Percentiles rank a stretch among this genome's conserved stretches.
Evolutionary conservation across 768 basidiomycete species (phyloP).

Genomic region (Russula olivacea): DNA sequence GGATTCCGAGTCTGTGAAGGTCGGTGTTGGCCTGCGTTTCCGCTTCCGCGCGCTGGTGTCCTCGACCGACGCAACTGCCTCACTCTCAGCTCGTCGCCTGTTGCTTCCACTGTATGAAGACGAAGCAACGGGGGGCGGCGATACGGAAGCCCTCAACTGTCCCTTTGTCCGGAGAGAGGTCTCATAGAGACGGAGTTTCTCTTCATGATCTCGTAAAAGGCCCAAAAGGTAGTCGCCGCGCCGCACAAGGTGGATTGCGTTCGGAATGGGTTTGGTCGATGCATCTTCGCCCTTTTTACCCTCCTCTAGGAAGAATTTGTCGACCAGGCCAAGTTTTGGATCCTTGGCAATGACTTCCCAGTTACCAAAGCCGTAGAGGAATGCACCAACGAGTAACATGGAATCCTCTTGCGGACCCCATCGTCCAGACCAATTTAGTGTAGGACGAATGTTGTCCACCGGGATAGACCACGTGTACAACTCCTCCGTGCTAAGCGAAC

Average conservation of each 20-base stretch:
- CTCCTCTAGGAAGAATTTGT: conserved; percentile 98
- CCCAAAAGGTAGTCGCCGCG: conserved; percentile 91
- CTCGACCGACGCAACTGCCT: conserved; percentile 77
- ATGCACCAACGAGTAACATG: conserved; percentile 91
- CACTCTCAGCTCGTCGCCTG: conserved; percentile 79
- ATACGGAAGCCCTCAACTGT: conserved; percentile 63
- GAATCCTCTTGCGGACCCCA: conserved; percentile 93
- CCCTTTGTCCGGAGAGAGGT: conserved; percentile 67
- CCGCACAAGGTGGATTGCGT: conserved; percentile 95
- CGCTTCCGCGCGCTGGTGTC: conserved; percentile 64
- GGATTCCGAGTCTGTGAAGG: conserved; percentile 91
- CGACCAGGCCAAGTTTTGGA: conserved; percentile 68
- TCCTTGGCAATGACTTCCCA: conserved; percentile 97
- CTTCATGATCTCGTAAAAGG: conserved; percentile 79
- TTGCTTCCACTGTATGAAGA: conserved; percentile 55
- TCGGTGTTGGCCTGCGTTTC: conserved; percentile 92
- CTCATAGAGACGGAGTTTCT: conserved; percentile 86
- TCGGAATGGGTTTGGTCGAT: conserved; percentile 84
- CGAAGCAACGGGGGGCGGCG: conserved; percentile 72
- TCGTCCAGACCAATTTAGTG: conserved; percentile 92
- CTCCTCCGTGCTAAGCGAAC: conserved; percentile 55
- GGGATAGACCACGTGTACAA: conserved; percentile 83
- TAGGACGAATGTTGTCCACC: conserved; percentile 88
- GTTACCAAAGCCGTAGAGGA: conserved; percentile 87
- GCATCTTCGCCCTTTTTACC: conserved; percentile 90